Base-by-base conservation (phyloP, 345 rosid genomes). In the Moricandia arvensis region DNA sequence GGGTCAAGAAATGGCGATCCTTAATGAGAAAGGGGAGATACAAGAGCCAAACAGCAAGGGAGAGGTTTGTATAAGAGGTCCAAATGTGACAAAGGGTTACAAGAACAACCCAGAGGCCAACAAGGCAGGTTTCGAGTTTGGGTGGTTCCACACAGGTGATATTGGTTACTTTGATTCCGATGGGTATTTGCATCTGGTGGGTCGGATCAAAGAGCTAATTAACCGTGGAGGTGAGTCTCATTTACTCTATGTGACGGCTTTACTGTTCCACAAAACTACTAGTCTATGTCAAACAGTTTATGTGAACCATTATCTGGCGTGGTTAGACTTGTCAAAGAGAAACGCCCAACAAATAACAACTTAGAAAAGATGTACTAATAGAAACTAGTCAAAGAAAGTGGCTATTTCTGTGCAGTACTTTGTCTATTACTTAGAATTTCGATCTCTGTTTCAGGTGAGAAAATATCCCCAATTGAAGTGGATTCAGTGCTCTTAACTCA, bases 81-180 rank as follows among this genome's bases (percentile, higher is more conserved):
- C 85, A n/a, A 94, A 91, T 67, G 97, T 94, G 77, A 91, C 98
- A 5, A 86, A 84, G 51, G 97, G 97, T 16, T 94, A 94, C 79
- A 94, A 91, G 83, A 89, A 90, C 69, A 94, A 94, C 59, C 91
- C 95, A 1, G 92, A 90, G 21, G 98, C 96, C 13, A 94, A 94
- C 75, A 86, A 87, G 68, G 73, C 85, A 7, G 97, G 93, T 54
- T 94, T 85, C 67, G 86, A 77, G 76, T 91, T 89, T 72, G 96
- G 98, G 26, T 94, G 97, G 98, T 94, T 94, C 76, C 98, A 90
- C 63, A 91, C 98, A 0, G 98, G 97, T 10, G 98, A 94, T 69
- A 29, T 90, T 5, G 98, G 97, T 37, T 80, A 65, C 75, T 78
- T 91, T 26, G 98, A 94, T 74, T 72, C 87, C 0, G 98, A 94